Base-by-base conservation (phyloP, 2,329 filamentous ascomycete species). In the Penicillium freii region DNA sequence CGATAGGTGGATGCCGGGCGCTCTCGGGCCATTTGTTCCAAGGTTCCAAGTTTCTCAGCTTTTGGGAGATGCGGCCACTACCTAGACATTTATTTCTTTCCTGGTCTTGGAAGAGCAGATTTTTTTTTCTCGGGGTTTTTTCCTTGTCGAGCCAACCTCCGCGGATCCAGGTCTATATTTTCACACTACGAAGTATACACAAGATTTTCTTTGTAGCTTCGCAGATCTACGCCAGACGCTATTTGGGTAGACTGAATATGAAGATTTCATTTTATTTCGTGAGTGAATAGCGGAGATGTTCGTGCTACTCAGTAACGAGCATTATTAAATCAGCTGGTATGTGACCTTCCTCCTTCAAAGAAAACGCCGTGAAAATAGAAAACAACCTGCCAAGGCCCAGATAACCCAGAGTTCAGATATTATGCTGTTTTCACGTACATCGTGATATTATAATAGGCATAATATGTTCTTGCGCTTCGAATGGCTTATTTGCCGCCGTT, bases 401-500 rank as follows among this genome's bases (percentile, higher is more conserved):
- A 34, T 11, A 31, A 50, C 7, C 27, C 36, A 34, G 11, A 27
- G 10, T 29, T 29, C 6, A 42, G 31, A 27, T 40, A n/a, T 47
- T 31, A 42, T 31, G 19, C 25, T 34, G 25, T 19, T 49, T 49
- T 34, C 51, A 8, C 49, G 15, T 33, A 44, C 21, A 52, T 46
- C 54, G 23, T 43, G 23, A 52, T 17, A 42, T 31, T 29, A 21
- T 33, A 21, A 31, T n/a, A 38, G 25, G 9, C 40, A 19, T 29
- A n/a, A 25, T 27, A 11, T 29, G 15, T 31, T 31, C 8, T 44
- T 25, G 25, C 8, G 9, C 9, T 47, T 36, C 34, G n/a, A 34
- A 11, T 10, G 2, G 21, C 54, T 60, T 69, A 69, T 49, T 62
- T 63, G n/a, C n/a, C 5, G 71, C 92, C 92, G 71, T 92, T 93